Percentiles rank a stretch among this genome's conserved stretches.
Evolutionary conservation across 257 asterid genomes (phyloP).

Genomic region (Oldenlandia corymbosa): DNA sequence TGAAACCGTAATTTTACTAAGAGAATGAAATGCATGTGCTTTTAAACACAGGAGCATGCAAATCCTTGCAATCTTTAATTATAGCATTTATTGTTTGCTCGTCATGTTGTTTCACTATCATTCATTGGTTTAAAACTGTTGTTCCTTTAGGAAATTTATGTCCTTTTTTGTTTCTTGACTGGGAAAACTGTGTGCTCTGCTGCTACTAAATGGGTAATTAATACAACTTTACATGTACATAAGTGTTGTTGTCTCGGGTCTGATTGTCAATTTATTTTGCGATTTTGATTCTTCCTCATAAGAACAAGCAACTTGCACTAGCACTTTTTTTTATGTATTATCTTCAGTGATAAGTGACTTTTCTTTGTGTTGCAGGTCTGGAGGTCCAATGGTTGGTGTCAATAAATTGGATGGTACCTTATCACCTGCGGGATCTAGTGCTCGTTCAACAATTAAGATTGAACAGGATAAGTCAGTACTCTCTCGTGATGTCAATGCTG

Average conservation of each 20-base stretch:
- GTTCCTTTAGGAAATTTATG: too few relatives aligned
- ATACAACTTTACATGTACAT: not conserved
- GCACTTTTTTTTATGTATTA: too few relatives aligned
- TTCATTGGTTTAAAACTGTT: not conserved
- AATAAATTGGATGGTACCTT: constrained; percentile 57
- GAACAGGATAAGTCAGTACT: constrained; percentile 66
- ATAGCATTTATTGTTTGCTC: too few relatives aligned
- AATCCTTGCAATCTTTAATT: not conserved
- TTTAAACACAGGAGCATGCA: not conserved
- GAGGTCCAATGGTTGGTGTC: constrained; percentile 42
- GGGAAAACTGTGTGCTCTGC: not conserved
- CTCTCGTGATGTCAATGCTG: constrained; percentile 61
- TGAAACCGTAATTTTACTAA: not conserved
- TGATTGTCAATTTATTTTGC: not conserved
- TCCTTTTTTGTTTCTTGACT: not conserved
- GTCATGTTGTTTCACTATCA: not conserved
- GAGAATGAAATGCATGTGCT: not conserved
- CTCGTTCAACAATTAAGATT: constrained; percentile 56
- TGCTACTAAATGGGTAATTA: not conserved
- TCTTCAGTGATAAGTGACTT: too few relatives aligned
- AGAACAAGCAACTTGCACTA: too few relatives aligned
- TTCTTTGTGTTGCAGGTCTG: constrained; percentile 41
- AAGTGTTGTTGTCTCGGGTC: not conserved
- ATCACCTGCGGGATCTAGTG: constrained; percentile 58
- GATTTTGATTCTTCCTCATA: too few relatives aligned